A percentile compares a stretch with the other conserved stretches of the same genome.
Conservation (phyloP, 1,284 basidiomycete species). For the Cutaneotrichosporon sp. region DNA sequence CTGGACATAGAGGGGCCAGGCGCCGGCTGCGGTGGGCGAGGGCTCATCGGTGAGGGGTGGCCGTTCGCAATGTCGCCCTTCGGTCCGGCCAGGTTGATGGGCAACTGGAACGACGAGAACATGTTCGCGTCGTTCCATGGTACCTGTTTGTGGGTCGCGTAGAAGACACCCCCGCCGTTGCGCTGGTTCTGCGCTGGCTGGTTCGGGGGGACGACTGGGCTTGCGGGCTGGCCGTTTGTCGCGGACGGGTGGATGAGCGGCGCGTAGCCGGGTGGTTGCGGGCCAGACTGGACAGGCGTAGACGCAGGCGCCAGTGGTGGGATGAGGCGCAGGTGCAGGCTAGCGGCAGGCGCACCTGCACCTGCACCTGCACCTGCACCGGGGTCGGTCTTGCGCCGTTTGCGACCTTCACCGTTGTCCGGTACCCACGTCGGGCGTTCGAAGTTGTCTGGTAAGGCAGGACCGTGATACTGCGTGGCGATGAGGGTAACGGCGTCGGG, state of each 20-base stretch:
- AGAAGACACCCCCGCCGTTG: conserved; percentile 16
- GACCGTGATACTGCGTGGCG: conserved; percentile 15
- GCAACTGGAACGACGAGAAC: conserved; percentile 22
- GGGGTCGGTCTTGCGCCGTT: conserved; percentile 20
- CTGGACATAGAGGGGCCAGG: neutral
- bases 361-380: neutral
- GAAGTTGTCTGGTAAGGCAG: conserved; percentile 22
- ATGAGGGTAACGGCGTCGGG: conserved; percentile 16
- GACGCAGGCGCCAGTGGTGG: neutral
- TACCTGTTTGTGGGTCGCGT: conserved; percentile 21
- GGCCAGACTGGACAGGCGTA: neutral
- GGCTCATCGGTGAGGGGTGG: neutral
- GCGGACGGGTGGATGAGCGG: neutral
- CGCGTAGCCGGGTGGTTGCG: neutral
- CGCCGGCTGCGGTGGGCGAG: neutral
- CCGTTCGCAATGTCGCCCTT: neutral
- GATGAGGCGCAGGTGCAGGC: neutral
- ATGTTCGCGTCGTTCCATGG: conserved; percentile 24
- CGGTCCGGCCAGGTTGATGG: neutral
- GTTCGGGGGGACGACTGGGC: conserved; percentile 5
- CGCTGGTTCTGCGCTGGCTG: conserved; percentile 19
- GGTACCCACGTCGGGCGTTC: conserved; percentile 20
- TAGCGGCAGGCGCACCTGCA: neutral
- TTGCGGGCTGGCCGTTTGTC: neutral
- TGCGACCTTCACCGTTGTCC: conserved; percentile 18